These are phyloP conservation scores for Selaginella tamariscina DNA, from an alignment of 75 land plant species.

Conservation along the genomic window DNA sequence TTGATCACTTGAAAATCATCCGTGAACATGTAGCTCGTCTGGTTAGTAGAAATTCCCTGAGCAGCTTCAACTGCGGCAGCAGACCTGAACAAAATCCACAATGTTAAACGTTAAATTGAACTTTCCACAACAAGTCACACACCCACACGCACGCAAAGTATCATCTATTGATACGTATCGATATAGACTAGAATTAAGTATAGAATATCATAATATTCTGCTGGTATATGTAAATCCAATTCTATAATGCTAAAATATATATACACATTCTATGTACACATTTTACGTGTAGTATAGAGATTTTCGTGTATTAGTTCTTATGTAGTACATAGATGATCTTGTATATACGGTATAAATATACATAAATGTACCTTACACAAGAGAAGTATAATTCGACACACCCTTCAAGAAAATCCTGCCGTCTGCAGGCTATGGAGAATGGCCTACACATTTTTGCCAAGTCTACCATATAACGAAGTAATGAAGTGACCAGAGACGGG, in stretches of 20 bases:
- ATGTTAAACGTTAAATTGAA: not conserved
- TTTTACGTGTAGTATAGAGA: too few species aligned
- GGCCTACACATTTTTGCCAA: slow-evolving; percentile 92
- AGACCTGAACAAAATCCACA: slow-evolving; percentile 46
- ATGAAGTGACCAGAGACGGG: slow-evolving; percentile 79
- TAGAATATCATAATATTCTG: too few species aligned
- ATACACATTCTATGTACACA: too few species aligned
- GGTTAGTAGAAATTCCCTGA: slow-evolving; percentile 41
- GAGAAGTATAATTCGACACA: slow-evolving; percentile 91
- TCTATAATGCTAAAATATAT: too few species aligned
- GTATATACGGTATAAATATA: too few species aligned
- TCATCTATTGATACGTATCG: too few species aligned
- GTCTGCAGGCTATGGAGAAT: slow-evolving; percentile 69
- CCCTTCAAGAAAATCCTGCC: slow-evolving; percentile 76
- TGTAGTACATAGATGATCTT: too few species aligned
- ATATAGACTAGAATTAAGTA: too few species aligned
- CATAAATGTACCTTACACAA: slow-evolving; percentile 60
- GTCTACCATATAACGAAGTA: slow-evolving; percentile 93
- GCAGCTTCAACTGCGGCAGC: slow-evolving; percentile 56
- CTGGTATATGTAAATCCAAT: too few species aligned
- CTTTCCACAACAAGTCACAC: too few species aligned
- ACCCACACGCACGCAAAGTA: too few species aligned
- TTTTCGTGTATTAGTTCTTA: too few species aligned
- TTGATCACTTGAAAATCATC: not conserved
- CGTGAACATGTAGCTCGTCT: slow-evolving; percentile 12